Percentiles rank a stretch among this genome's conserved stretches.
Conservation (phyloP, 148 eudicot genomes). For the Selenicereus undatus region DNA sequence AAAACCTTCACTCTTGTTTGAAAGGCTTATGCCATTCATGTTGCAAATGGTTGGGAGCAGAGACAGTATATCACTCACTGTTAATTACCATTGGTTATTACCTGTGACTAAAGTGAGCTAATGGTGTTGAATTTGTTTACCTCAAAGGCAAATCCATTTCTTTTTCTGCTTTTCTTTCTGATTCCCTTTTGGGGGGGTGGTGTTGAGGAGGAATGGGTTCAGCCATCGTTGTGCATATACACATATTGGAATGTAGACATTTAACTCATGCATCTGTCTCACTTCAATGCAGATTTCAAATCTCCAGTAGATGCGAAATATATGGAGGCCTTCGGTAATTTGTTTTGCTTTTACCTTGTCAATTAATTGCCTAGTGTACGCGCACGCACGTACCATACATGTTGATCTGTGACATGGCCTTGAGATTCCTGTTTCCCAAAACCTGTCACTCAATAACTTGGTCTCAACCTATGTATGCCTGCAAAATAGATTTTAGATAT, state of each 20-base stretch:
- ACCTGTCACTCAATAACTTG: neutral
- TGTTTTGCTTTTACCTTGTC: conserved; percentile 11
- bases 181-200: no score
- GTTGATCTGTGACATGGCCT: neutral
- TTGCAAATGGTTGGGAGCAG: neutral
- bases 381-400: neutral
- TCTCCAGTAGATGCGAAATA: conserved; percentile 72
- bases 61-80: neutral
- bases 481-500: neutral
- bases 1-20: neutral
- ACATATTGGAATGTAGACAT: conserved; percentile 1
- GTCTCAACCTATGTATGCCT: neutral
- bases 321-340: conserved; percentile 73
- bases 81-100: no score
- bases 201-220: no score
- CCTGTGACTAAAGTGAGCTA: neutral
- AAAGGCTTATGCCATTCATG: neutral
- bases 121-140: neutral
- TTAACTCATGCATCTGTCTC: conserved; percentile 9
- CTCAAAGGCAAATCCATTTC: neutral
- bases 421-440: neutral
- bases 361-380: neutral
- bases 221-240: conserved; percentile 3
- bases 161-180: no score
- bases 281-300: conserved; percentile 55